Percentiles rank a stretch among this genome's conserved stretches.
Conservation (phyloP, 371 early-diverging fungal species). For the Synchytrium microbalum region DNA sequence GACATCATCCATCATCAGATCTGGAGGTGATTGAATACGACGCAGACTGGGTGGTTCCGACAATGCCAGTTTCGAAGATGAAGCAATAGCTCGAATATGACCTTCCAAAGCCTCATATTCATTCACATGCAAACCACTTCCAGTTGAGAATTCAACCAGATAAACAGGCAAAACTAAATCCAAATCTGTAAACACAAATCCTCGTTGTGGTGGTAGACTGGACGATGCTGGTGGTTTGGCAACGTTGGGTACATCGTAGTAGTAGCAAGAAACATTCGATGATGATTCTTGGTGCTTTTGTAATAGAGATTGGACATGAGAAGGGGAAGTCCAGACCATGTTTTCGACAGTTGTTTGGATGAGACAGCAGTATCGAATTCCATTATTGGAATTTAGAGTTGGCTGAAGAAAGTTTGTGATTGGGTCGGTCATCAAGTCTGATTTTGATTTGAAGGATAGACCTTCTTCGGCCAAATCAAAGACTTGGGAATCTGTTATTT, state of each 20-base stretch:
- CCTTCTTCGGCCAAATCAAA: not conserved
- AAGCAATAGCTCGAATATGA: not conserved
- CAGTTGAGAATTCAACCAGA: not conserved
- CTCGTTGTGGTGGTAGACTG: not conserved
- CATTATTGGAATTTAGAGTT: too few relatives aligned
- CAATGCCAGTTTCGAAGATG: not conserved
- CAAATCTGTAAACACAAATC: not conserved
- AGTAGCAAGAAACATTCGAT: not conserved
- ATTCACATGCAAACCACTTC: not conserved
- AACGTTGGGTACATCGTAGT: not conserved
- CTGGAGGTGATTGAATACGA: not conserved
- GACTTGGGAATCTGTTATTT: slow-evolving; percentile 6
- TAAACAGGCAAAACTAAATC: not conserved
- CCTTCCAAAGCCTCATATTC: not conserved
- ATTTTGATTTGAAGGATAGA: not conserved
- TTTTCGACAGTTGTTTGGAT: not conserved
- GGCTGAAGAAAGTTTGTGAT: not conserved
- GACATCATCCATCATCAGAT: not conserved
- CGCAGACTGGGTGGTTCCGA: not conserved
- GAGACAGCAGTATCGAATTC: not conserved
- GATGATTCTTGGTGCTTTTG: too few relatives aligned
- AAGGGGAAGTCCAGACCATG: not conserved
- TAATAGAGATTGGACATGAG: not conserved
- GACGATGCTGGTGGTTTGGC: not conserved
- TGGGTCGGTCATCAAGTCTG: not conserved